Conservation (phyloP, 305 asterid genomes). For the Andrographis paniculata region DNA sequence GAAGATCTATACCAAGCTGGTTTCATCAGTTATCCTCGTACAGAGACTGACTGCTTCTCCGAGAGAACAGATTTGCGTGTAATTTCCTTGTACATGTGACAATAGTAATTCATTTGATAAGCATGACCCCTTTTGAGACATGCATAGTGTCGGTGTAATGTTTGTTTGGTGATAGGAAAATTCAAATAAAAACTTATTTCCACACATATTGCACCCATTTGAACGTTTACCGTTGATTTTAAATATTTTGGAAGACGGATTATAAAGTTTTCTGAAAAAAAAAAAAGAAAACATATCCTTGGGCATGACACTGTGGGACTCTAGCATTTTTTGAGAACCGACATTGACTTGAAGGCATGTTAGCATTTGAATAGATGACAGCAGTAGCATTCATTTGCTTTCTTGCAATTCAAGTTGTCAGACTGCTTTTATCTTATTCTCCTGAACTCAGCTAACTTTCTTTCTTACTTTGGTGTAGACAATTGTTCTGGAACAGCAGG, state of each 20-base stretch:
- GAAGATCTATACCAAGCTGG: constrained; percentile 98
- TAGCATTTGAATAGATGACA: not conserved
- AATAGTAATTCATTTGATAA: constrained; percentile 10
- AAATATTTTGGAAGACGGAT: no score
- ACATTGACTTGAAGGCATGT: not conserved
- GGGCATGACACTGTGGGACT: not conserved
- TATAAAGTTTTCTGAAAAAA: no score
- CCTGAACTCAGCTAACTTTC: constrained; percentile 8
- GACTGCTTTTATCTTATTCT: constrained; percentile 6
- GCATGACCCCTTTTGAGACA: constrained; percentile 1
- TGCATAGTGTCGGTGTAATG: not conserved
- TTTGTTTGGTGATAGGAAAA: no score
- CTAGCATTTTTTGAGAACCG: constrained; percentile 1
- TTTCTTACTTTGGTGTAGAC: constrained; percentile 39
- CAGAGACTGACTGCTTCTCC: constrained; percentile 91
- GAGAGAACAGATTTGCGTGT: constrained; percentile 65
- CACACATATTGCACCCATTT: no score
- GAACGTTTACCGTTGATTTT: no score
- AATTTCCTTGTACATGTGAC: constrained; percentile 14
- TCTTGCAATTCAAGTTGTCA: not conserved
- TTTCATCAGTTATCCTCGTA: constrained; percentile 98
- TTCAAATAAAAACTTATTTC: no score
- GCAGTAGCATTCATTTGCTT: not conserved
- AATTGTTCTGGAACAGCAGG: constrained; percentile 88
- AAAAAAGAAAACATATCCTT: constrained; percentile 4